Evolutionary conservation across 805 yeast species (phyloP).

Genomic region (Pichia deserticola): DNA sequence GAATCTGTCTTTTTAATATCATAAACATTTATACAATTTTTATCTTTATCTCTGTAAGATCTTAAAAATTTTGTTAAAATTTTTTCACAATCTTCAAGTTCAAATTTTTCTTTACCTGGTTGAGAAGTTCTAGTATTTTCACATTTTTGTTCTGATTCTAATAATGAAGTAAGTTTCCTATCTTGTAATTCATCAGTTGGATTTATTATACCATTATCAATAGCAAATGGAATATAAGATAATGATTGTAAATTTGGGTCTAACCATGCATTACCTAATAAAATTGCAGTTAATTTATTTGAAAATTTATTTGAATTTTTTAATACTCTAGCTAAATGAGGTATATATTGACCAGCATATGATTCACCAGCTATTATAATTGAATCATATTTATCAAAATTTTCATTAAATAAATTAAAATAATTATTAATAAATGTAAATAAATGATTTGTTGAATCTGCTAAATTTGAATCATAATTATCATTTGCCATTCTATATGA

Average conservation of each 20-base stretch:
- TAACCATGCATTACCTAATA: slow-evolving; percentile 93
- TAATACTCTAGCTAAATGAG: slow-evolving; percentile 69
- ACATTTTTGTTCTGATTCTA: slow-evolving; percentile 50
- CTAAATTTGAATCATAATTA: slow-evolving; percentile 46
- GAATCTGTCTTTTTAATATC: slow-evolving; percentile 65
- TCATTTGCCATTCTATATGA: slow-evolving; percentile 42
- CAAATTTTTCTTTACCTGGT: slow-evolving; percentile 15
- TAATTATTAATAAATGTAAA: slow-evolving; percentile 58
- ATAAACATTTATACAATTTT: slow-evolving; percentile 74
- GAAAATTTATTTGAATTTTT: slow-evolving; percentile 34
- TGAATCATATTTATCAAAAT: slow-evolving; percentile 39
- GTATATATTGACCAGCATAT: slow-evolving; percentile 95
- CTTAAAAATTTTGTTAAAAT: slow-evolving; percentile 35
- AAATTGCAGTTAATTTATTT: slow-evolving; percentile 49
- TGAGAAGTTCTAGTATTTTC: slow-evolving; percentile 41
- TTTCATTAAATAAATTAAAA: slow-evolving; percentile 59
- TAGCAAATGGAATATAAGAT: slow-evolving; percentile 66
- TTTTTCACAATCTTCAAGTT: slow-evolving; percentile 29
- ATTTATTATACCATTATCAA: slow-evolving; percentile 49
- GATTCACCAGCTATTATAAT: slow-evolving; percentile 88
- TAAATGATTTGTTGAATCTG: slow-evolving; percentile 55
- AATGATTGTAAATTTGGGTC: slow-evolving; percentile 82
- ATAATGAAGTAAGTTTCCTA: slow-evolving; percentile 33
- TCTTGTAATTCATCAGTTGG: slow-evolving; percentile 19
- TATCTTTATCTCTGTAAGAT: slow-evolving; percentile 9